Percentiles rank a stretch among this genome's conserved stretches.
Conservation (phyloP, 108 stramenopile genomes). For the Schizochytrium sp. region DNA sequence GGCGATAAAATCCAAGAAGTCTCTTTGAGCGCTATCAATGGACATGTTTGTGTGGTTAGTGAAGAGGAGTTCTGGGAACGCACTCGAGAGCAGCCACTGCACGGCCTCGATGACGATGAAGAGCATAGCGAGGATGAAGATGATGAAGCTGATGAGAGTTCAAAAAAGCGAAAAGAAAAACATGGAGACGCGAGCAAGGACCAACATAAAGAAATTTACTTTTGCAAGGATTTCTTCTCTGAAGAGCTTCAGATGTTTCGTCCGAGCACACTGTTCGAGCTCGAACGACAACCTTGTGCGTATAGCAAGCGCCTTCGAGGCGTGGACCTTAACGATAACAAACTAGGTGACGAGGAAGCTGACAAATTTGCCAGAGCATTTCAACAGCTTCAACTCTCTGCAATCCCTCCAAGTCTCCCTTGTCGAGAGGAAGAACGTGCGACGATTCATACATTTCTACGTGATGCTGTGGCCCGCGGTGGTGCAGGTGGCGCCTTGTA, state of each 20-base stretch:
- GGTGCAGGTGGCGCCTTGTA: conserved; percentile 67
- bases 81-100: conserved; percentile 17
- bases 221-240: conserved; percentile 24
- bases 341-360: conserved; percentile 20
- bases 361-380: conserved; percentile 8
- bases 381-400: conserved; percentile 61
- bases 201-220: not conserved
- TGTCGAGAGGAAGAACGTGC: conserved; percentile 63
- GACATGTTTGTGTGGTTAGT: not conserved
- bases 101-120: not conserved
- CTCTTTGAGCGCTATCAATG: conserved; percentile 5
- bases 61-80: conserved; percentile 22
- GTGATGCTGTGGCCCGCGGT: not conserved
- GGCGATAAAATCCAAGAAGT: not conserved
- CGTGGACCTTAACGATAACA: not conserved
- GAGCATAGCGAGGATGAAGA: not conserved
- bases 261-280: conserved; percentile 4
- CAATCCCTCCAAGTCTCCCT: conserved; percentile 43
- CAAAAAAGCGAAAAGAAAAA: not conserved
- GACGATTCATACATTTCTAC: not conserved
- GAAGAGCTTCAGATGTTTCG: conserved; percentile 5
- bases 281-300: not conserved
- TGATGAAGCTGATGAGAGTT: not conserved
- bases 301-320: conserved; percentile 40
- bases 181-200: not conserved